Evolutionary conservation across 331 rosid species (phyloP), one percentile per base, ranked within the genome.

Genomic region (Phaseolus coccineus): DNA sequence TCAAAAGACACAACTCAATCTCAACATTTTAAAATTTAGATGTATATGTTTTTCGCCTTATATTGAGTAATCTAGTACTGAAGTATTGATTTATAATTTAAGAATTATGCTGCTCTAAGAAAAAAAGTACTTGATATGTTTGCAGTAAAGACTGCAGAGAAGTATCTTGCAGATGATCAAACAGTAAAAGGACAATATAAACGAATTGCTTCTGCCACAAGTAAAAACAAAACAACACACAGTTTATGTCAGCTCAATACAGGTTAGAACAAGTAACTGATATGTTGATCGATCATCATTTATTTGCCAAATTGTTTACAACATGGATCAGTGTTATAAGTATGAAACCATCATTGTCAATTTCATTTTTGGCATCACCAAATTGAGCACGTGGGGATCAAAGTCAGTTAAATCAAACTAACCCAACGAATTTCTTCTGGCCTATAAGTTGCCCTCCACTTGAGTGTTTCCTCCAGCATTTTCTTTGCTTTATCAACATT

Each of bases 371-470:
- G 28, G 70, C 12, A 52, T 66, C 77, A 79, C 71, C 52, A 35
- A 42, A 33, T 57, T 27, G 50, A 47, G 40, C 3, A 46, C 52
- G 37, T 52, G 31, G 33, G 47, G 62, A 33, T 8, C 51, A 33
- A 79, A 72, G 48, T 14, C 24, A 5, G 62, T 82, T 31, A 55
- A 75, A 55, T 51, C 35, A 37, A 35, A 64, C 83, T 76, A 77
- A 95, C 99, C 99, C 99, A 95, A 59, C 91, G 94, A 63, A 87
- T 95, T 84, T 95, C 98, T 83, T 95, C 97, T 0, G 99, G 97
- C 85, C 87, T 93, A 66, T 84, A 95, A 63, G 88, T 55, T 42
- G 88, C 80, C 87, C 99, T 93, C 99, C 99, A 95, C 79, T 77
- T 83, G 56, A 95, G 90, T 8, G 99, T 66, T 75, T 91, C 98